Evolutionary conservation across 345 rosid genomes (phyloP).

Genomic region (Moricandia moricandioides): DNA sequence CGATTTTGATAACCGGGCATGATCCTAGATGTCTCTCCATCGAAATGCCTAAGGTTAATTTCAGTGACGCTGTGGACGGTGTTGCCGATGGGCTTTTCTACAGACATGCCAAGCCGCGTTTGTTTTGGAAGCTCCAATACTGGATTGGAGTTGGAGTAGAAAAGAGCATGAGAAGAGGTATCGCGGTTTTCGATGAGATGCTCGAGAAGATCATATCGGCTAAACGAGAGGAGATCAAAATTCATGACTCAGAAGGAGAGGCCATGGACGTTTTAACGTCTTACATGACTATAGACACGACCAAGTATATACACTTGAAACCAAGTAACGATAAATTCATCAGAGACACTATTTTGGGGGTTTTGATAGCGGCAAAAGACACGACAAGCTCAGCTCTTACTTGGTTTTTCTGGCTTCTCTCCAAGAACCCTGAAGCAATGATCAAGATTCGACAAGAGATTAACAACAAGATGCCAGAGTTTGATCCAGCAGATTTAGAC

Average conservation of each 20-base stretch:
- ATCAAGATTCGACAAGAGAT: constrained; percentile 45
- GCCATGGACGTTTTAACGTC: constrained; percentile 38
- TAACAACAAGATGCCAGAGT: neutral
- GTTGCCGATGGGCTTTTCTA: constrained; percentile 26
- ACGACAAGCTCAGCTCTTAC: constrained; percentile 29
- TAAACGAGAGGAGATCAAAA: constrained; percentile 29
- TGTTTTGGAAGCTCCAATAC: constrained; percentile 39
- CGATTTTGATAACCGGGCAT: constrained; percentile 35
- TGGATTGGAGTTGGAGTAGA: constrained; percentile 37
- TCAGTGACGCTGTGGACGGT: constrained; percentile 35
- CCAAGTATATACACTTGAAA: neutral
- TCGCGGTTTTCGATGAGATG: neutral
- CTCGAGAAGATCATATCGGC: constrained; percentile 8
- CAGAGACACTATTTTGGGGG: constrained; percentile 42
- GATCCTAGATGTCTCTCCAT: constrained; percentile 42
- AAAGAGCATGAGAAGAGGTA: constrained; percentile 33
- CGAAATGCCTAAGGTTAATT: constrained; percentile 28
- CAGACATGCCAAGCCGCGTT: constrained; percentile 12
- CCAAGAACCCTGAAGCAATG: constrained; percentile 36
- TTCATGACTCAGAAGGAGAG: neutral
- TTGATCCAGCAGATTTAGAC: neutral
- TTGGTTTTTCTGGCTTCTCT: constrained; percentile 51
- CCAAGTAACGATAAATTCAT: constrained; percentile 35
- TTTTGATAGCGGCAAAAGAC: constrained; percentile 48
- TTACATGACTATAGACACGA: constrained; percentile 23